Percentiles rank a stretch among this genome's conserved stretches.
Evolutionary conservation across 257 asterid species (phyloP).

Genomic region (Dorcoceras hygrometricum): DNA sequence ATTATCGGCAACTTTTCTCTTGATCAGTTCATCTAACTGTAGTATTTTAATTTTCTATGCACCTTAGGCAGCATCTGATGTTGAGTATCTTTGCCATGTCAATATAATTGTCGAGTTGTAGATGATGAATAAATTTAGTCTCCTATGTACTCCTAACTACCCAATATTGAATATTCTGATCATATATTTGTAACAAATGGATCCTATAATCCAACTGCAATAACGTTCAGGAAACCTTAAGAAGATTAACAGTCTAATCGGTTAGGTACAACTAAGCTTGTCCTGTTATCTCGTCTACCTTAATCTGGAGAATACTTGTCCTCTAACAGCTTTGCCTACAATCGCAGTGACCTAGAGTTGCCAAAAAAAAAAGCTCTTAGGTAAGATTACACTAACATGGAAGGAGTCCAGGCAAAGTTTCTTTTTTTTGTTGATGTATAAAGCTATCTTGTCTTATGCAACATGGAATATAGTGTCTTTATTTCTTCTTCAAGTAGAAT

Average conservation of each 20-base stretch:
- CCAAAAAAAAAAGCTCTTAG: neutral
- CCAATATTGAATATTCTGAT: neutral
- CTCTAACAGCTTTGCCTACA: too few species aligned
- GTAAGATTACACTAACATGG: neutral
- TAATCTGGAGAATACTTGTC: neutral
- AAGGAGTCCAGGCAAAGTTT: neutral
- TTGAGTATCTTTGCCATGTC: neutral
- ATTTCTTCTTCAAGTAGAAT: too few species aligned
- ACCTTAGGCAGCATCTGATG: neutral
- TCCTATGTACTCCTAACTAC: neutral
- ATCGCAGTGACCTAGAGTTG: too few species aligned
- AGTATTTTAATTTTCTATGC: neutral
- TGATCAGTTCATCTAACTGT: neutral
- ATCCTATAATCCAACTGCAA: neutral
- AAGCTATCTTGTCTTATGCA: neutral
- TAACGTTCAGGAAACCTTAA: neutral
- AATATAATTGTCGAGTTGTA: neutral
- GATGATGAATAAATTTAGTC: neutral
- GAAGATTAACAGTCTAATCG: neutral
- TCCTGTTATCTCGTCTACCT: neutral
- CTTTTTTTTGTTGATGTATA: too few species aligned
- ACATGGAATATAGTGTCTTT: neutral
- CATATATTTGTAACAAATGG: neutral
- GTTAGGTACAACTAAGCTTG: neutral
- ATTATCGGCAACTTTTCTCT: neutral